Conservation (phyloP, 345 rosid species). For the Gossypium bickii region DNA sequence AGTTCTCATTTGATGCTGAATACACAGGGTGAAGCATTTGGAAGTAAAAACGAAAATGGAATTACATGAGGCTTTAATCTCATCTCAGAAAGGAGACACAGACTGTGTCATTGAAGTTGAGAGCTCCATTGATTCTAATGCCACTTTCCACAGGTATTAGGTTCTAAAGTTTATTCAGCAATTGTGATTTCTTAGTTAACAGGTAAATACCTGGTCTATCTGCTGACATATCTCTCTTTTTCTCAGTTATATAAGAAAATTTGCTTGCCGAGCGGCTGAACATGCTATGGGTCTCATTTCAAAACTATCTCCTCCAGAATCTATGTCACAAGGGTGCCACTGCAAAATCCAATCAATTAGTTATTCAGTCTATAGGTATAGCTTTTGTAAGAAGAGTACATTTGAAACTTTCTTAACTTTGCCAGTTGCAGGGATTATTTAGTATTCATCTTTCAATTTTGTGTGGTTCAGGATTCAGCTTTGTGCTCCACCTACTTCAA, state of each 20-base stretch:
- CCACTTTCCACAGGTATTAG: conserved; percentile 67
- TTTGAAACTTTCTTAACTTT: not conserved
- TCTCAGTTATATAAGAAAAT: conserved; percentile 57
- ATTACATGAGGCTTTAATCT: conserved; percentile 60
- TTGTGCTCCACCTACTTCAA: conserved; percentile 64
- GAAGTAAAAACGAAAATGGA: conserved; percentile 64
- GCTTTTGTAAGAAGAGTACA: conserved; percentile 1
- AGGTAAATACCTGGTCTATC: conserved; percentile 13
- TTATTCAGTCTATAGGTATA: conserved; percentile 70
- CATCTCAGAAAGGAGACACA: conserved; percentile 38
- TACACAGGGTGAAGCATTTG: conserved; percentile 65
- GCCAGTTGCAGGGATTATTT: not conserved
- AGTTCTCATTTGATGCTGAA: conserved; percentile 17
- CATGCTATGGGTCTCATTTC: conserved; percentile 41
- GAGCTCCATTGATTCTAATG: conserved; percentile 67
- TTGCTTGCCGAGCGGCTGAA: conserved; percentile 58
- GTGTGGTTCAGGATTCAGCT: conserved; percentile 55
- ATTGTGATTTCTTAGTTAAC: conserved; percentile 5
- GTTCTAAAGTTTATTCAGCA: conserved; percentile 18
- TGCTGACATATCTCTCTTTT: conserved; percentile 30
- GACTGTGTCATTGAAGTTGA: conserved; percentile 83
- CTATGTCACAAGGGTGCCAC: conserved; percentile 26
- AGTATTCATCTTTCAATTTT: conserved; percentile 20
- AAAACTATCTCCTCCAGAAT: conserved; percentile 34
- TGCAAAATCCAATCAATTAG: conserved; percentile 51